phyloP scores from a whole-genome alignment of 225 moss, liverwort and hornwort species.

The Physcomitrium patens region DNA sequence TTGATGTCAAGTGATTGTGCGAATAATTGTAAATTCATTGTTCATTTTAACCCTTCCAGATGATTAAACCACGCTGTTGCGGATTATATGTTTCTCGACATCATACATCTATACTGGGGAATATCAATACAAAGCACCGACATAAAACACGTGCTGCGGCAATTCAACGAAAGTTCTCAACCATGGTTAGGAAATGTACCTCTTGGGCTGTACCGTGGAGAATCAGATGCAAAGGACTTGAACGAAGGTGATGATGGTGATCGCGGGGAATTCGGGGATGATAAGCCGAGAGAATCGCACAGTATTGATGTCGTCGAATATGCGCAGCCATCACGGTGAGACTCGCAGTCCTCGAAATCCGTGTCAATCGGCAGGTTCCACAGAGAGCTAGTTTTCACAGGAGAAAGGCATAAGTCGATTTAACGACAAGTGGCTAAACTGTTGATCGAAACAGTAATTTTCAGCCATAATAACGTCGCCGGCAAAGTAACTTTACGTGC shows the following conservation, averaged over 20 bases:
- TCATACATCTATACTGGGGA: too few relatives aligned
- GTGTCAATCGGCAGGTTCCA: conserved; percentile 42
- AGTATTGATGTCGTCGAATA: conserved; percentile 51
- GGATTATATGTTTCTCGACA: too few relatives aligned
- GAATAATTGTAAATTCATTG: too few relatives aligned
- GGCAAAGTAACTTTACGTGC: too few relatives aligned
- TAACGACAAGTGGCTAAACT: background rate
- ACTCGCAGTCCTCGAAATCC: conserved; percentile 23
- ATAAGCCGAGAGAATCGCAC: conserved; percentile 54
- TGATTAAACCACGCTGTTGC: too few relatives aligned
- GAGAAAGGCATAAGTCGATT: conserved; percentile 1
- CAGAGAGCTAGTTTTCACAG: conserved; percentile 39
- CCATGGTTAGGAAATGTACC: conserved; percentile 25
- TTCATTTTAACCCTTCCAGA: too few relatives aligned
- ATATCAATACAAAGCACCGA: too few relatives aligned
- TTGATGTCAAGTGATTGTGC: too few relatives aligned
- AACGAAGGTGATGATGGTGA: conserved; percentile 44
- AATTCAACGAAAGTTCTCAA: background rate
- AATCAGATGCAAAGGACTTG: conserved; percentile 33
- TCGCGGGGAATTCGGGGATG: conserved; percentile 42
- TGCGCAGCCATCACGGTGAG: conserved; percentile 36
- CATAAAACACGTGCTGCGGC: too few relatives aligned
- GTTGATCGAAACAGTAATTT: background rate
- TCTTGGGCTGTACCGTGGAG: conserved; percentile 35
- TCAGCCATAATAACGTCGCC: background rate